These are phyloP conservation scores for Thalassiosira mediterranea DNA, from an alignment of 352 stramenopile species.

Conservation along the genomic window DNA sequence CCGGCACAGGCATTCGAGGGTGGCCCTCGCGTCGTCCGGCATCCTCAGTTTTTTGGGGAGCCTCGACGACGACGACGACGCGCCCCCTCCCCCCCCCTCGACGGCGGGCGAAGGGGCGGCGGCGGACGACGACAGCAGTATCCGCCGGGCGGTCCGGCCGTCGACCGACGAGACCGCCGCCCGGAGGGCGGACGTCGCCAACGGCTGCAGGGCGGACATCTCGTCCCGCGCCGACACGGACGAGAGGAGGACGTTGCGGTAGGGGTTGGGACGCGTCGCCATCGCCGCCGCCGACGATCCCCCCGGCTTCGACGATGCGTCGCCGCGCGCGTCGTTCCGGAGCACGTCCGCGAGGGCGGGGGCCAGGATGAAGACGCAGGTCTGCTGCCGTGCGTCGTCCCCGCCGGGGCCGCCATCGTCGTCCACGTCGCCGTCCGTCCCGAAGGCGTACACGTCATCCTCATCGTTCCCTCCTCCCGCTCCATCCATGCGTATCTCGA, in stretches of 20 bases:
- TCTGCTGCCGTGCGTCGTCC: not conserved
- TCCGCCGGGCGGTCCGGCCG: constrained; percentile 46
- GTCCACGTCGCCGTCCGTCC: constrained; percentile 6
- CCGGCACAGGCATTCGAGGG: constrained; percentile 56
- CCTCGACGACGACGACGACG: too few relatives aligned
- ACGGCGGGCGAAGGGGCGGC: too few relatives aligned
- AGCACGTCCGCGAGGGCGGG: constrained; percentile 71
- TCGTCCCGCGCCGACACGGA: constrained; percentile 55
- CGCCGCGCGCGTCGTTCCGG: constrained; percentile 20
- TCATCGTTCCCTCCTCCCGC: constrained; percentile 24
- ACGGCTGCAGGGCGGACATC: constrained; percentile 55
- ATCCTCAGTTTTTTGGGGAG: too few relatives aligned
- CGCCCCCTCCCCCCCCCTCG: too few relatives aligned
- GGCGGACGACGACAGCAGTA: constrained; percentile 45
- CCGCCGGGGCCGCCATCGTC: not conserved
- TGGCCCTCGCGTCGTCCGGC: constrained; percentile 32
- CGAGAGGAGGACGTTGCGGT: constrained; percentile 69
- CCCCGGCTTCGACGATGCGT: not conserved
- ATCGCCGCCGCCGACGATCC: not conserved
- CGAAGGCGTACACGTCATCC: constrained; percentile 30
- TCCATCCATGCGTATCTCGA: constrained; percentile 21
- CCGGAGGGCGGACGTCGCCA: constrained; percentile 60
- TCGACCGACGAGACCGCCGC: constrained; percentile 60
- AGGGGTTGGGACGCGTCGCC: constrained; percentile 65
- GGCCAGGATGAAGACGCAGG: constrained; percentile 73